Conservation (phyloP, 2,329 filamentous ascomycete species). For the Fusarium verticillioides region DNA sequence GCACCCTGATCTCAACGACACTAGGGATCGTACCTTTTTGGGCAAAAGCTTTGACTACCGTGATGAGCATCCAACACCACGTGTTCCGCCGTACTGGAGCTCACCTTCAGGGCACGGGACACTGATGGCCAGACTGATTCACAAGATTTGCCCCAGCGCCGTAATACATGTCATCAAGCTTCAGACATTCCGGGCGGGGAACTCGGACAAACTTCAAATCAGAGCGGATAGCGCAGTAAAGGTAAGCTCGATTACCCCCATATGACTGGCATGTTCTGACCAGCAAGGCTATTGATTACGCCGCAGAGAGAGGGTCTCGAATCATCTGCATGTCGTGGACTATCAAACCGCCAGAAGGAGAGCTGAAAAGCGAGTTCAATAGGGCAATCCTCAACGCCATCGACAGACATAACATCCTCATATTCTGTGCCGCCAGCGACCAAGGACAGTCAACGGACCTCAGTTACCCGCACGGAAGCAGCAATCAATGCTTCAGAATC, state of each 20-base stretch:
- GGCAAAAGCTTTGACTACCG: not conserved
- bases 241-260: not conserved
- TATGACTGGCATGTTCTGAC: not conserved
- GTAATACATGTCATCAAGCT: not conserved
- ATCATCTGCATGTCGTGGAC: slow-evolving; percentile 1
- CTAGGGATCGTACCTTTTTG: not conserved
- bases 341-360: not conserved
- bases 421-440: not conserved
- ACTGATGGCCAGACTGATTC: not conserved
- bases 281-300: not conserved
- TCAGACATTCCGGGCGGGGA: not conserved
- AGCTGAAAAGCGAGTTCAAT: not conserved
- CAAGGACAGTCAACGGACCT: slow-evolving; percentile 11
- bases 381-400: not conserved
- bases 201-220: not conserved
- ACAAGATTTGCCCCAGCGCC: not conserved
- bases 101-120: not conserved
- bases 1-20: not conserved
- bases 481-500: slow-evolving; percentile 12
- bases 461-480: slow-evolving; percentile 10
- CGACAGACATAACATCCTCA: not conserved
- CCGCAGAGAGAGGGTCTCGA: not conserved
- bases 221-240: not conserved
- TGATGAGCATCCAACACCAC: not conserved
- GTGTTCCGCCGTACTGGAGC: not conserved